Conservation (phyloP, 2,329 filamentous ascomycete genomes). For the Colletotrichum sp. region DNA sequence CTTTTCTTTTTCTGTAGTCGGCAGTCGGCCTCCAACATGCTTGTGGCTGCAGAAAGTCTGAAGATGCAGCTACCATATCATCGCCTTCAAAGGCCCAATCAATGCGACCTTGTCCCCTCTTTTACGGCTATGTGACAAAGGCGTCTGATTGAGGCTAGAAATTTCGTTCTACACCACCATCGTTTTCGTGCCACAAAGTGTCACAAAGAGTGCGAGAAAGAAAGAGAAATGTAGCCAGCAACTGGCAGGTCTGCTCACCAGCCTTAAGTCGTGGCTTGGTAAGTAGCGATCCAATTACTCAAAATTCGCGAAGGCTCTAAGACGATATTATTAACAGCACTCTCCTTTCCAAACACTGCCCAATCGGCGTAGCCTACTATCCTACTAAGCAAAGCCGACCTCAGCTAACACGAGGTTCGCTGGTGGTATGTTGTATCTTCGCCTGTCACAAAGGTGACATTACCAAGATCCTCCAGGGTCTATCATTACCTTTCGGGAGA, state of each 20-base stretch:
- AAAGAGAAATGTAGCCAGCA: not conserved
- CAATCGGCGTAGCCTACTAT: not conserved
- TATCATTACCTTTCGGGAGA: not conserved
- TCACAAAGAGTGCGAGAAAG: not conserved
- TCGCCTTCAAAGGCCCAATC: not conserved
- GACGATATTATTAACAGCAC: too few species aligned
- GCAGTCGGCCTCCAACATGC: not conserved
- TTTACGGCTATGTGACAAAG: not conserved
- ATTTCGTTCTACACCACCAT: not conserved
- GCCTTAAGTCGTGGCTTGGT: not conserved
- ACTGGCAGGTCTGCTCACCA: not conserved
- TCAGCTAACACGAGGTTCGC: not conserved
- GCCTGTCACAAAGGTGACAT: not conserved
- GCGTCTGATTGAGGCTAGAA: not conserved
- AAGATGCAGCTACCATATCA: not conserved
- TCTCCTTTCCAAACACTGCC: not conserved
- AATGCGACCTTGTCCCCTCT: not conserved
- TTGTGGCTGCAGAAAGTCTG: not conserved
- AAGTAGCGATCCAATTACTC: too few species aligned
- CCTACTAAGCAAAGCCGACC: not conserved
- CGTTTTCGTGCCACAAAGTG: not conserved
- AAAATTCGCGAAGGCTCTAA: too few species aligned
- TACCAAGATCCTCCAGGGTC: not conserved
- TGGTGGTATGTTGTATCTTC: not conserved
- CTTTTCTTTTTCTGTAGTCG: not conserved